Base-by-base conservation (phyloP, 768 basidiomycete species). In the Vishniacozyma victoriae region DNA sequence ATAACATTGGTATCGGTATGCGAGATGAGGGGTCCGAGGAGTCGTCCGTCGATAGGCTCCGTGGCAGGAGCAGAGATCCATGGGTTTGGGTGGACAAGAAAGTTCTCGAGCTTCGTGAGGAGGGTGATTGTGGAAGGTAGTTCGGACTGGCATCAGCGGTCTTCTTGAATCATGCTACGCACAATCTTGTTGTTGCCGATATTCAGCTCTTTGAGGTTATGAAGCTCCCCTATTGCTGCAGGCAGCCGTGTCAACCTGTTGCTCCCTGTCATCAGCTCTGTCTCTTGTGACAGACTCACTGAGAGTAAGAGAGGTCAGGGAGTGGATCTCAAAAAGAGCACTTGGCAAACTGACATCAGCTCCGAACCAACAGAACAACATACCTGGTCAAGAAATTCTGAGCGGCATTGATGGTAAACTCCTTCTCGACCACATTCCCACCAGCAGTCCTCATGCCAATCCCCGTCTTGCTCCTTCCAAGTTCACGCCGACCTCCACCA, bases 71-170 rank as follows among this genome's bases (percentile, higher is more conserved):
- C 35, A 6, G 38, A 33, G 19, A 46, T 15, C 41, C 54, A 67
- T 43, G 33, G 42, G 44, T 67, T 67, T 2, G 64, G 55, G 18
- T 48, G 36, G 4, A 53, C 51, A 12, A 25, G 38, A 41, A 71
- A 64, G 16, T 41, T 23, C 11, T 51, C 54, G 5, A 69, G 48
- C 6, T 54, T 50, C 18, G 68, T 55, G 35, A 64, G 47, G 4
- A 71, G 59, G n/a, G n/a, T n/a, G 18, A 71, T 64, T 13, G 66
- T 59, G 2, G 62, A 64, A 13, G 69, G 69, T 5, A 71, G 50
- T 14, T 58, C 44, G 35, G 54, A 52, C 64, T 67, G 37, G 19
- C 13, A 7, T 4, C 42, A 9, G 35, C 44, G 41, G 45, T 25
- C 45, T 15, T 35, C 20, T 15, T 19, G 16, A 20, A 3, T 38